A percentile compares a stretch with the other conserved stretches of the same genome.
Evolutionary conservation across 345 rosid species (phyloP).

Genomic region (Arabidopsis arenosa): DNA sequence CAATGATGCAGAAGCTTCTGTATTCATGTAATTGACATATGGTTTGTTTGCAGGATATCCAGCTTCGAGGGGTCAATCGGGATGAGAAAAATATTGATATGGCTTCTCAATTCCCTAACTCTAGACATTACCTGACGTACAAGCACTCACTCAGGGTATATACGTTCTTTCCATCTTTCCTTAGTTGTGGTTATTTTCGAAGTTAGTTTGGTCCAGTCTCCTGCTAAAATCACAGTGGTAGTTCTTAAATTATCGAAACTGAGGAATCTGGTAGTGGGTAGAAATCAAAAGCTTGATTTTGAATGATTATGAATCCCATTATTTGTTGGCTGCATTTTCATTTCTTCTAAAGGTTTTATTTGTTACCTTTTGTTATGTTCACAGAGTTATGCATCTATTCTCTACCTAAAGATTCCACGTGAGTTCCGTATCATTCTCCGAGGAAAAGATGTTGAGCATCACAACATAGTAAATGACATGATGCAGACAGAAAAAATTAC

Average conservation of each 20-base stretch:
- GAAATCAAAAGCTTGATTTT: conserved; percentile 10
- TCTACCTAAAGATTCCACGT: conserved; percentile 82
- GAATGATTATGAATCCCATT: conserved; percentile 7
- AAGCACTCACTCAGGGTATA: conserved; percentile 90
- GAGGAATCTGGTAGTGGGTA: neutral
- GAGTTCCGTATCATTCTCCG: conserved; percentile 86
- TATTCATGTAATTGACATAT: conserved; percentile 6
- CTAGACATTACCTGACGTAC: conserved; percentile 87
- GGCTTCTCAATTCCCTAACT: conserved; percentile 80
- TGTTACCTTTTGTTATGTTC: neutral
- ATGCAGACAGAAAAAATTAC: conserved; percentile 69
- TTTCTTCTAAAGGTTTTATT: conserved; percentile 15
- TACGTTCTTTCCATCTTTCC: conserved; percentile 8
- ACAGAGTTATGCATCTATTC: conserved; percentile 92
- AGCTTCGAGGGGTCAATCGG: conserved; percentile 93
- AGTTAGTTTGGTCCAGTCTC: conserved; percentile 23
- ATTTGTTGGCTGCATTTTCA: neutral
- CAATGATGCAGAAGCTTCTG: conserved; percentile 7
- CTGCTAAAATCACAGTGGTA: conserved; percentile 1
- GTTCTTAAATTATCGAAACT: conserved; percentile 9
- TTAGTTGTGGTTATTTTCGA: neutral
- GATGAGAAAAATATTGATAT: conserved; percentile 85
- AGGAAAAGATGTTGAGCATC: conserved; percentile 90
- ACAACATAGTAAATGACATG: conserved; percentile 97
- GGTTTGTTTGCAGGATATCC: conserved; percentile 77